Percentiles rank a stretch among this genome's conserved stretches.
Conservation (phyloP, 441 rosid genomes). For the Euphorbia corollata region DNA sequence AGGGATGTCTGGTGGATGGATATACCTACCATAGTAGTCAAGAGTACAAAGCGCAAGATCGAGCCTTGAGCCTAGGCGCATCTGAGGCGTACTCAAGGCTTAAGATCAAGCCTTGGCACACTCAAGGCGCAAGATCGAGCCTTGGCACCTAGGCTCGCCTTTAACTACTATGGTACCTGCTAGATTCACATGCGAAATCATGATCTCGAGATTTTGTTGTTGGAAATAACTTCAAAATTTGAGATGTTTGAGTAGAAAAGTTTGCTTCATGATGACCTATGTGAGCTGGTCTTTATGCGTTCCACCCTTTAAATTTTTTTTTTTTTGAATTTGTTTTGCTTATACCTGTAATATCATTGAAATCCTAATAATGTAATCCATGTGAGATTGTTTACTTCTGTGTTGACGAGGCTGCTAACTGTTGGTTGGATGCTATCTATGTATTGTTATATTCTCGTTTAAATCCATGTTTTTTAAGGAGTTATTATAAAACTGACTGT, state of each 20-base stretch:
- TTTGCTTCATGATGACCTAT: not conserved
- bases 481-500: not conserved
- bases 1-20: not conserved
- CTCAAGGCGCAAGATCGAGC: no score
- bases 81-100: no score
- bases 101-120: no score
- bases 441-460: not conserved
- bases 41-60: no score
- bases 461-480: not conserved
- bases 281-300: not conserved
- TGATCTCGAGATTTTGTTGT: not conserved
- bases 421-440: not conserved
- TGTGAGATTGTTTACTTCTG: not conserved
- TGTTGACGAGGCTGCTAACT: not conserved
- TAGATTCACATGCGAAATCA: not conserved
- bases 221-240: conserved; percentile 1
- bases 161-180: no score
- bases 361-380: not conserved
- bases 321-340: not conserved
- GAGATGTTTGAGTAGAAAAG: not conserved
- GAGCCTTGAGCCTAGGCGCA: no score
- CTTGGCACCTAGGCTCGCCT: no score
- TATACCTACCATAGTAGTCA: no score
- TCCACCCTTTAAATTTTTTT: not conserved
- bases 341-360: not conserved